Evolutionary conservation across 2,329 filamentous ascomycete genomes (phyloP).

Genomic region (Colletotrichum sp.): DNA sequence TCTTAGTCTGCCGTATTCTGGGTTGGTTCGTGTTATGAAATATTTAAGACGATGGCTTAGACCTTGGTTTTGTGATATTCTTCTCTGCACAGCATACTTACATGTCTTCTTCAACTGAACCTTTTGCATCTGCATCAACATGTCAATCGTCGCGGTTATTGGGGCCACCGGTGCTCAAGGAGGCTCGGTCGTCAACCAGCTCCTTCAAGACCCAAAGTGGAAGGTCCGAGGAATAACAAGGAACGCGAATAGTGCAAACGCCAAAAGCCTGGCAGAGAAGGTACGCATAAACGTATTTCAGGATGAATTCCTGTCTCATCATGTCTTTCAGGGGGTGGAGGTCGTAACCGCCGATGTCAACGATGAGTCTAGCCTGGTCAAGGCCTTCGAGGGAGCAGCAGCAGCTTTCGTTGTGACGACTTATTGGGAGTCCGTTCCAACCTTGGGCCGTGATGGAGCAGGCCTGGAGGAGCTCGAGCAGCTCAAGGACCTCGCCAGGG

Average conservation of each 20-base stretch:
- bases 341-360: neutral
- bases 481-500: constrained; percentile 45
- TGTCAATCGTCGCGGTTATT: neutral
- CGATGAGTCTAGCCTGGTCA: neutral
- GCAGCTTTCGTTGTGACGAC: neutral
- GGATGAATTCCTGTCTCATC: neutral
- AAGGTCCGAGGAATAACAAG: neutral
- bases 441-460: neutral
- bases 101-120: too few species aligned
- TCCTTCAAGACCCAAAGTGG: neutral
- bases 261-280: neutral
- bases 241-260: neutral
- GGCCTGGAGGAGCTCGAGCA: constrained; percentile 39
- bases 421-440: neutral
- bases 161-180: neutral
- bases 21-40: fast-evolving
- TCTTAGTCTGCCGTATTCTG: fast-evolving
- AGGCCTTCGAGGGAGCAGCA: neutral
- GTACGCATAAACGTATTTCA: neutral
- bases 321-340: neutral
- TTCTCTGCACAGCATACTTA: too few species aligned
- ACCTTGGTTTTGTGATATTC: neutral
- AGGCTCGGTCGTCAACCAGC: neutral
- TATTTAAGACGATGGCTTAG: fast-evolving
- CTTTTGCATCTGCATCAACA: neutral